phyloP scores from a whole-genome alignment of 345 rosid species.

The Nasturtium officinale region DNA sequence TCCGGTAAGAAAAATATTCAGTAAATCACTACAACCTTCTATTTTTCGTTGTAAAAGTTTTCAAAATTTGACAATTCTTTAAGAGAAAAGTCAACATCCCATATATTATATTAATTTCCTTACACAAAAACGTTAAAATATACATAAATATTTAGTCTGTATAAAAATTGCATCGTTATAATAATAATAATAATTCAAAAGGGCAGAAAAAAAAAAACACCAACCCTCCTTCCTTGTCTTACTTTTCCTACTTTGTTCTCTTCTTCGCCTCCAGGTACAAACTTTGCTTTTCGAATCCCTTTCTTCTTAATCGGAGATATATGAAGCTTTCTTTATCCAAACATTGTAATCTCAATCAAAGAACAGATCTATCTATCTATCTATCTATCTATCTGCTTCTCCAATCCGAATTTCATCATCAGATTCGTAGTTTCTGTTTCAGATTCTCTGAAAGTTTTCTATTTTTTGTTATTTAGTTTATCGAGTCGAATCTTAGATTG shows the following conservation, averaged over 20 bases:
- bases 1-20: constrained; percentile 7
- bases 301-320: background rate
- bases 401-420: constrained; percentile 7
- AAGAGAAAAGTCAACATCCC: constrained; percentile 2
- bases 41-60: background rate
- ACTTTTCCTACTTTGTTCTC: constrained; percentile 24
- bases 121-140: background rate
- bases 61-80: constrained; percentile 23
- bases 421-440: constrained; percentile 20
- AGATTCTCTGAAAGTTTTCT: constrained; percentile 2
- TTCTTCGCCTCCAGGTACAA: constrained; percentile 34
- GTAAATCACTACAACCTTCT: constrained; percentile 19
- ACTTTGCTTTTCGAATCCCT: background rate
- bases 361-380: constrained; percentile 27
- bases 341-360: background rate
- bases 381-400: background rate
- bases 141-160: background rate
- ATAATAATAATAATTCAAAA: constrained; percentile 7
- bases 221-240: background rate
- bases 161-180: constrained; percentile 17
- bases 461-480: background rate
- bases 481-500: background rate
- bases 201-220: background rate
- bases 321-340: constrained; percentile 18
- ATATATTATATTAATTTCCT: constrained; percentile 6